phyloP scores from a whole-genome alignment of 176 grass and related monocot genomes.

The Alopecurus myosuroides region DNA sequence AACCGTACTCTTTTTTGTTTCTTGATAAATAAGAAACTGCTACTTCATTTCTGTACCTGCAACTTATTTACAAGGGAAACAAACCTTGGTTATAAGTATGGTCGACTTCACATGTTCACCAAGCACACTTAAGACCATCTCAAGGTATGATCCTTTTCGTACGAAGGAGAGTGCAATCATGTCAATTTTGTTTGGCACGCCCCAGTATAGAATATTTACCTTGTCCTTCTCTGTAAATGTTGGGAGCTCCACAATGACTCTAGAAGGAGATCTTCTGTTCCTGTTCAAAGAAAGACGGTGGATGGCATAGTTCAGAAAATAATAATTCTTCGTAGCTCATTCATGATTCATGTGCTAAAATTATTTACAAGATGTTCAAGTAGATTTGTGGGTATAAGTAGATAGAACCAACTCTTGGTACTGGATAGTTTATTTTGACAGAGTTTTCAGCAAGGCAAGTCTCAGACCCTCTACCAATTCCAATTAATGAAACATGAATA shows the following conservation, averaged over 20 bases:
- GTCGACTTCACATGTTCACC: conserved; percentile 68
- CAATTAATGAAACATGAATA: no score
- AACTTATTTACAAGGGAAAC: neutral
- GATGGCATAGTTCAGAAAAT: no score
- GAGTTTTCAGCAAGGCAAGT: no score
- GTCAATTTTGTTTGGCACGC: conserved; percentile 77
- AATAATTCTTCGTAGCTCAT: neutral
- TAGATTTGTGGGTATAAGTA: no score
- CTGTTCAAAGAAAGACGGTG: no score
- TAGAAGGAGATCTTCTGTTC: conserved; percentile 75
- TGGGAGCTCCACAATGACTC: conserved; percentile 76
- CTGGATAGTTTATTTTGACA: no score
- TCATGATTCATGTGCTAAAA: neutral
- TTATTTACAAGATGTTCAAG: neutral
- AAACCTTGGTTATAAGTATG: conserved; percentile 79
- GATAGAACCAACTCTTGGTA: no score
- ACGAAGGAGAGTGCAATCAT: conserved; percentile 85
- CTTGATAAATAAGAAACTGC: conserved; percentile 12
- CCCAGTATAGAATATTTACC: conserved; percentile 70
- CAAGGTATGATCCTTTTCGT: conserved; percentile 74
- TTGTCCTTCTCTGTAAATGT: conserved; percentile 85
- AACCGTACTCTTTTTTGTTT: conserved; percentile 2
- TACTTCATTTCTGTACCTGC: neutral
- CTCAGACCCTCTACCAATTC: no score
- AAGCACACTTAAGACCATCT: conserved; percentile 61